phyloP scores from a whole-genome alignment of 2,329 filamentous ascomycete genomes.

The Aspergillus sojae region DNA sequence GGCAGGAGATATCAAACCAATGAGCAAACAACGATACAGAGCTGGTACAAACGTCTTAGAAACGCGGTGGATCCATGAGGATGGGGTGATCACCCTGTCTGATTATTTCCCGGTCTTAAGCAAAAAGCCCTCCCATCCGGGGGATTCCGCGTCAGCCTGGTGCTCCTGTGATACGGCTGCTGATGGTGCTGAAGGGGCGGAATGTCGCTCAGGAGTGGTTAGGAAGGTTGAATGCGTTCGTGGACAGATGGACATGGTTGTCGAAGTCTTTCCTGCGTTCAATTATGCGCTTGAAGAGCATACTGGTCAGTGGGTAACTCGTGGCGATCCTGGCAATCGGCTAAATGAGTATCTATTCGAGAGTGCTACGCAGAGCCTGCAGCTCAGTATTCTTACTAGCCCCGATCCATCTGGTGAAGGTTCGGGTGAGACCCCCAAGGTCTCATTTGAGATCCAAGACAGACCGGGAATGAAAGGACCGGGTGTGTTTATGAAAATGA shows the following conservation, averaged over 20 bases:
- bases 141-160: neutral
- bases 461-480: neutral
- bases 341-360: neutral
- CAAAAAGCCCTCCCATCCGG: neutral
- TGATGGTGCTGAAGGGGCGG: neutral
- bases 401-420: neutral
- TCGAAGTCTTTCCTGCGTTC: neutral
- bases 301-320: neutral
- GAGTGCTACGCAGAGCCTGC: neutral
- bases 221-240: neutral
- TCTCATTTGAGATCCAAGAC: neutral
- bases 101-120: neutral
- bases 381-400: neutral
- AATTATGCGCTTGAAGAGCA: neutral
- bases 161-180: neutral
- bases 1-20: neutral
- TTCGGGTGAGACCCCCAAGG: neutral
- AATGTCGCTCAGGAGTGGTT: neutral
- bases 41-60: neutral
- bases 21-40: neutral
- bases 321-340: no score
- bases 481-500: neutral
- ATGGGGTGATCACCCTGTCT: neutral
- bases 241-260: neutral
- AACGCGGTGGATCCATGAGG: neutral